phyloP scores from a whole-genome alignment of 768 basidiomycete species.

The Tulasnella sp. region DNA sequence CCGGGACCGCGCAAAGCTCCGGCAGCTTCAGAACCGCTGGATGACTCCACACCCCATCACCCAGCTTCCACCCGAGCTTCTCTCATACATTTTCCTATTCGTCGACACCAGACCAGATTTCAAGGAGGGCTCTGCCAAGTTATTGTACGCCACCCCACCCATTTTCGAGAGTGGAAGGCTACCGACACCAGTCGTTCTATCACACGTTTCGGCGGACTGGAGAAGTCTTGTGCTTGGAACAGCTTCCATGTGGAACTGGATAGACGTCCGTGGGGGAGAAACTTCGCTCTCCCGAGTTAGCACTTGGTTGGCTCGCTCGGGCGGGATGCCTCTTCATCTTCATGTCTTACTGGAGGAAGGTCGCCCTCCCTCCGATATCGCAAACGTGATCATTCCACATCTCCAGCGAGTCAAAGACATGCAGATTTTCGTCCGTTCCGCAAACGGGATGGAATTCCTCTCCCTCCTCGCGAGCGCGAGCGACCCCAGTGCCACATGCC shows the following conservation, averaged over 20 bases:
- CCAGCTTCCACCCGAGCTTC: slow-evolving; percentile 1
- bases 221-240: not conserved
- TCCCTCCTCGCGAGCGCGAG: not conserved
- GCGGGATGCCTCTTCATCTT: not conserved
- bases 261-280: not conserved
- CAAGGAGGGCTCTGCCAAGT: not conserved
- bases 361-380: not conserved
- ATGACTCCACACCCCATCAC: not conserved
- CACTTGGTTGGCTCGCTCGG: not conserved
- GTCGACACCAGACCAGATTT: not conserved
- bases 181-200: not conserved
- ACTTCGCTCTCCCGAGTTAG: not conserved
- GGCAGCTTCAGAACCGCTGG: not conserved
- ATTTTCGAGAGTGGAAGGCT: not conserved
- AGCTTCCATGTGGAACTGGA: not conserved
- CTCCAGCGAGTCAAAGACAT: not conserved
- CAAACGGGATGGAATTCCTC: not conserved
- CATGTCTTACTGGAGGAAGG: not conserved
- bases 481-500: not conserved
- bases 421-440: not conserved
- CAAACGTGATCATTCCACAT: not conserved
- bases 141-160: not conserved
- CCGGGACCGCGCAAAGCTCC: not conserved
- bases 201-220: not conserved
- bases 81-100: not conserved